Evolutionary conservation across 257 asterid species (phyloP), one percentile per base, ranked within the genome.

Genomic region (Nicotiana obtusifolia): DNA sequence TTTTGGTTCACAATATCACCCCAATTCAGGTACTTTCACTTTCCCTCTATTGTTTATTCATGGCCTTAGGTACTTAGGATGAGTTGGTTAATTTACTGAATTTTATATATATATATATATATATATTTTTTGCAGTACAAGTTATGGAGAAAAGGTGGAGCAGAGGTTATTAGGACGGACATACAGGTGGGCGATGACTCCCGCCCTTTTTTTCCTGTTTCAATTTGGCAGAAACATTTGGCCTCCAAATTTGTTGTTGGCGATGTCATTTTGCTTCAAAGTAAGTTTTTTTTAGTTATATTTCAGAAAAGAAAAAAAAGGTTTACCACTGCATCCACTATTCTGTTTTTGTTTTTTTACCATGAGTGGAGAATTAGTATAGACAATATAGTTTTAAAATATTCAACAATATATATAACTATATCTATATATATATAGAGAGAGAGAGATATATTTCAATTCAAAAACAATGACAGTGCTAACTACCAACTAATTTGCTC

Each of bases 181-280:
- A 82, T 92, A 76, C 83, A 90, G 81, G 97, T 92, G 53, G 94
- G 93, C 66, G 94, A 92, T 59, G 94, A 92, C 83, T 89, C 95
- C 82, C 87, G 92, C 86, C 82, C 91, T 80, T 90, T 86, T 91
- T 92, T 92, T 56, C 94, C 95, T 5, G 91, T 91, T 10, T 84
- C 95, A 67, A 89, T 92, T 80, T 90, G 95, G 97, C 91, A 91
- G 52, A 91, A 87, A 87, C 89, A 86, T 80, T 86, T 91, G 89
- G 87, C 89, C 31, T 87, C 93, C 78, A 86, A 82, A 67, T 77
- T 92, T 80, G 84, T 84, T 64, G 91, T 91, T 69, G 93, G 91
- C 4, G 87, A 84, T 87, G 88, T 92, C 81, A 83, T 85, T 87
- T 87, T 92, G 83, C 92, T 91, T 57, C 94, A 90, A 84, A 91